Evolutionary conservation across 352 stramenopile species (phyloP).

Genomic region (Pythium apleroticum): DNA sequence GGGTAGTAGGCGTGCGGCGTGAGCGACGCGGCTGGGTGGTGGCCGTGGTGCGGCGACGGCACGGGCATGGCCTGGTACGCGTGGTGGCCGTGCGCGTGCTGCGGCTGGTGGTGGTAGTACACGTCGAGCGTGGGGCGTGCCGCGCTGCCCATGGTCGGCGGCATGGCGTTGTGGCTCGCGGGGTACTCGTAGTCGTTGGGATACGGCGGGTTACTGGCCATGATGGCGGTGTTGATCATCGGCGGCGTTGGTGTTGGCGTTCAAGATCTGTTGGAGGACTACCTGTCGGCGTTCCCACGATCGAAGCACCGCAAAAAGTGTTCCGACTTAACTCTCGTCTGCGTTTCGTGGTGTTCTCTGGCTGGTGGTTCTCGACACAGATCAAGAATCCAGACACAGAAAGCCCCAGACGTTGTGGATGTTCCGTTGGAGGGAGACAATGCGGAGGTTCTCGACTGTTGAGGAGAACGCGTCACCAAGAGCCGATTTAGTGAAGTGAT

Average conservation of each 20-base stretch:
- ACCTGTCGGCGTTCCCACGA: neutral
- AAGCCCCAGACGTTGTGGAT: neutral
- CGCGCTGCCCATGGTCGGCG: slow-evolving; percentile 1
- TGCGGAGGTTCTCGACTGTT: neutral
- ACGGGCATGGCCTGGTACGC: slow-evolving; percentile 14
- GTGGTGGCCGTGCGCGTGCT: slow-evolving; percentile 11
- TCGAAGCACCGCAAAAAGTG: slow-evolving; percentile 3
- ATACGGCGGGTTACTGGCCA: slow-evolving; percentile 23
- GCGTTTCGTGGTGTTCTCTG: neutral
- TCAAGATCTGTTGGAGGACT: neutral
- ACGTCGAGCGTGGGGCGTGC: slow-evolving; percentile 29
- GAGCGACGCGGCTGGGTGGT: slow-evolving; percentile 17
- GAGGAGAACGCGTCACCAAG: neutral
- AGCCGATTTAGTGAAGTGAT: neutral
- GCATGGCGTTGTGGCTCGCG: slow-evolving; percentile 4
- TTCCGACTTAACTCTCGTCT: neutral
- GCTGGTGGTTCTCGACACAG: neutral
- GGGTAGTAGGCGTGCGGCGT: slow-evolving; percentile 29
- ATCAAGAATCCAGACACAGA: slow-evolving; percentile 8
- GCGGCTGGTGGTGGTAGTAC: slow-evolving; percentile 32
- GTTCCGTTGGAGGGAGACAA: neutral
- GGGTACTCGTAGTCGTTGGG: slow-evolving; percentile 29
- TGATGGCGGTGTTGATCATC: slow-evolving; percentile 25
- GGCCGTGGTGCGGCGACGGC: slow-evolving; percentile 24
- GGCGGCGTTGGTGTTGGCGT: neutral